Evolutionary conservation across 805 yeast species (phyloP), one percentile per base, ranked within the genome.

Genomic region (Wickerhamiella allomyrinae): DNA sequence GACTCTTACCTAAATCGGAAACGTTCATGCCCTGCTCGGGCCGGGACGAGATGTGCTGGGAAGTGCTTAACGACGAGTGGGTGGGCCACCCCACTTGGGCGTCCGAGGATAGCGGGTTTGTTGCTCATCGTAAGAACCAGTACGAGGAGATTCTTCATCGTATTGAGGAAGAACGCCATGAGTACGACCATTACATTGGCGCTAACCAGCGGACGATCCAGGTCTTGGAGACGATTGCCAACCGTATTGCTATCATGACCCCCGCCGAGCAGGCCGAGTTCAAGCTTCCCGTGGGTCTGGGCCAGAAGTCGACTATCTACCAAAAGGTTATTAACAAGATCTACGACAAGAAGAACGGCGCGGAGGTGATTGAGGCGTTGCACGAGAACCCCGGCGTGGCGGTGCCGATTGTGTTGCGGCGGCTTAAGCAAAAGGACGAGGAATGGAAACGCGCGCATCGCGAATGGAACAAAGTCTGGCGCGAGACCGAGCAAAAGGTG

Each of bases 1-100:
- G 96, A 56, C 75, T 82, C 54, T 69, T 89, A 42, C 98, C 98
- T 21, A 87, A 87, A 54, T 75, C 91, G 1, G 97, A 89, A 59
- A 84, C 95, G 0, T 82, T 76, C 56, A 86, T 86, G 94, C 96
- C 97, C 19, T 89, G 97, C 54, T 82, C 94, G 8, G 98, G 98
- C 14, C 76, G 99, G 54, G 99, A 91, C 62, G 97, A 89, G 54
- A 82, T 91, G 87, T 91, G 98, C 59, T 89, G 96, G 96, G 96
- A 89, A 57, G 95, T 91, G 13, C 70, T 91, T 53, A 91, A 91
- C 61, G 98, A 91, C 60, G 97, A 89, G 62, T 91, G 97, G 96
- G 97, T 91, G 27, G 95, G 96, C 6, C 97, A 91, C 62, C 99
- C 99, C 19, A 93, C 95, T n/a, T 91, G 99, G 99, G 98, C 97